Conservation (phyloP, 345 rosid species). For the Boechera divaricarpa region DNA sequence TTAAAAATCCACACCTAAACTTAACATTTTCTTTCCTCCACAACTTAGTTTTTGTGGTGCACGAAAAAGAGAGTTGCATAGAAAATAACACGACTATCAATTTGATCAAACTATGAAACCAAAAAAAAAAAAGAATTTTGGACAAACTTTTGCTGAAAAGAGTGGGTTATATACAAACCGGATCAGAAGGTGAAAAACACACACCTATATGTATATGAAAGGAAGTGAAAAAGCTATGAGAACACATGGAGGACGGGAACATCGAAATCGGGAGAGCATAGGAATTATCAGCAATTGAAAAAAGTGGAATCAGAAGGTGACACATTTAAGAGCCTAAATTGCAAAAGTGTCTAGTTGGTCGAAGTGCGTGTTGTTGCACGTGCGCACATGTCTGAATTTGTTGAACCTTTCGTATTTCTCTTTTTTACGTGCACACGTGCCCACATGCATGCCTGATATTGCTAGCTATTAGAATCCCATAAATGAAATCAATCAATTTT, state of each 20-base stretch:
- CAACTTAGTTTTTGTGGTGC: too few relatives aligned
- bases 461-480: slow-evolving; percentile 22
- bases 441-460: slow-evolving; percentile 66
- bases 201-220: slow-evolving; percentile 26
- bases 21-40: slow-evolving; percentile 1
- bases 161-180: not conserved
- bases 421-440: slow-evolving; percentile 68
- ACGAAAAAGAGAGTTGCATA: too few relatives aligned
- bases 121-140: not conserved
- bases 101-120: not conserved
- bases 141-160: not conserved
- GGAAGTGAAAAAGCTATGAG: slow-evolving; percentile 35
- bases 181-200: not conserved
- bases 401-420: slow-evolving; percentile 57
- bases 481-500: not conserved
- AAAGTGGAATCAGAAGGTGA: slow-evolving; percentile 10
- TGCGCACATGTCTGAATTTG: slow-evolving; percentile 84
- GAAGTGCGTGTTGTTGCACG: slow-evolving; percentile 77
- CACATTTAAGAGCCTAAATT: slow-evolving; percentile 36
- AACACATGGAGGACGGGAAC: slow-evolving; percentile 46
- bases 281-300: slow-evolving; percentile 38
- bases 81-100: not conserved
- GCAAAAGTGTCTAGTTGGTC: slow-evolving; percentile 50
- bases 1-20: not conserved
- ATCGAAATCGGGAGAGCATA: slow-evolving; percentile 39